Percentiles rank a stretch among this genome's conserved stretches.
phyloP scores from a whole-genome alignment of 768 basidiomycete species.

The Mycena olivaceomarginata region DNA sequence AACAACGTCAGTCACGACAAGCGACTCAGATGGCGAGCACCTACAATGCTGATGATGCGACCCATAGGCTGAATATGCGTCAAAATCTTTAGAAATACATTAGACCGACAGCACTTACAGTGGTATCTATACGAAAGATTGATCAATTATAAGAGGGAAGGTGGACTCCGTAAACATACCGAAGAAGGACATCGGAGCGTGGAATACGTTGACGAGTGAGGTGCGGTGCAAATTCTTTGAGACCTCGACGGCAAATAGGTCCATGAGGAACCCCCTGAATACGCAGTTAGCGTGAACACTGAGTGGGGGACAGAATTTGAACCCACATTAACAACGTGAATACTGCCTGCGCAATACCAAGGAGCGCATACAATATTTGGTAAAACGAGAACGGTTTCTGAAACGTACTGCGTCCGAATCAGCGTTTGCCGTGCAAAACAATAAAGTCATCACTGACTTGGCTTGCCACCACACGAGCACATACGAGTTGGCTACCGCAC shows the following conservation, averaged over 20 bases:
- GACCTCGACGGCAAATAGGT: slow-evolving; percentile 73
- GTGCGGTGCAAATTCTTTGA: slow-evolving; percentile 77
- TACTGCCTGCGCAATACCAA: slow-evolving; percentile 72
- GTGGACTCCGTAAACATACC: slow-evolving; percentile 62
- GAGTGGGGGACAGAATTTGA: not conserved
- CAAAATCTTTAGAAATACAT: not conserved
- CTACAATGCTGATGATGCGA: slow-evolving; percentile 70
- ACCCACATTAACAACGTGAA: slow-evolving; percentile 77
- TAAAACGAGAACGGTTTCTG: slow-evolving; percentile 73
- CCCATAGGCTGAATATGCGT: slow-evolving; percentile 68
- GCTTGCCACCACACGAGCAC: slow-evolving; percentile 85
- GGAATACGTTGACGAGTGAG: slow-evolving; percentile 73
- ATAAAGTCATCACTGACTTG: slow-evolving; percentile 57
- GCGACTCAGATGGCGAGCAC: not conserved
- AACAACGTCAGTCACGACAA: not conserved
- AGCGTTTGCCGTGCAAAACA: not conserved
- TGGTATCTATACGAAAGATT: slow-evolving; percentile 28
- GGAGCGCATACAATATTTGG: slow-evolving; percentile 76
- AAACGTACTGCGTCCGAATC: slow-evolving; percentile 59
- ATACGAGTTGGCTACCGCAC: slow-evolving; percentile 77
- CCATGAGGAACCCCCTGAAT: slow-evolving; percentile 70
- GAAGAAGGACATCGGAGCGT: slow-evolving; percentile 87
- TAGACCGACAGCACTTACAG: not conserved
- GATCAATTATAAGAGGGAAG: not conserved
- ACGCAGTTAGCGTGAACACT: not conserved